phyloP scores from a whole-genome alignment of 2,329 filamentous ascomycete genomes.

The Cladosporium colombiae region DNA sequence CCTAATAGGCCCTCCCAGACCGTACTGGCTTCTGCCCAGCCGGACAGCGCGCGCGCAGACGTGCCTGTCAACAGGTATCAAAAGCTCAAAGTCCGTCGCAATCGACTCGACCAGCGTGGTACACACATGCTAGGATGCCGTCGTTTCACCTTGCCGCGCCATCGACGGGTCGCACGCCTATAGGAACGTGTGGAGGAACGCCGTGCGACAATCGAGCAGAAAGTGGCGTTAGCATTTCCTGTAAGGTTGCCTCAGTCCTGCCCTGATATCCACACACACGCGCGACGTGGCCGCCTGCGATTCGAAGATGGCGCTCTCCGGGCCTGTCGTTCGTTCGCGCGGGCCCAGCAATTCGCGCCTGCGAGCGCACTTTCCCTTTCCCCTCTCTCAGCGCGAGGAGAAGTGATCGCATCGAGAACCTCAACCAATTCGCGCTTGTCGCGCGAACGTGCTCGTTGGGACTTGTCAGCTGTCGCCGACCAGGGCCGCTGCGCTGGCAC shows the following conservation, averaged over 20 bases:
- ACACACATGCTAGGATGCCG: slow-evolving; percentile 1
- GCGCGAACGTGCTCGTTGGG: slow-evolving; percentile 17
- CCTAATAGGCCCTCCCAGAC: slow-evolving; percentile 13
- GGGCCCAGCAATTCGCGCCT: slow-evolving; percentile 1
- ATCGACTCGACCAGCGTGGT: slow-evolving; percentile 13
- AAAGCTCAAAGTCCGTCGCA: background rate
- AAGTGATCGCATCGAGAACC: slow-evolving; percentile 12
- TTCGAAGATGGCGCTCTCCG: slow-evolving; percentile 30
- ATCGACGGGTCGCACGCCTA: slow-evolving; percentile 14
- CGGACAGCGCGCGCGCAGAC: slow-evolving; percentile 7
- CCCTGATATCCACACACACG: slow-evolving; percentile 22
- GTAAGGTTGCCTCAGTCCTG: slow-evolving; percentile 33
- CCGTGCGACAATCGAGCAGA: slow-evolving; percentile 12
- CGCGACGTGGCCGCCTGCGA: slow-evolving; percentile 33
- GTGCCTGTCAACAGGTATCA: slow-evolving; percentile 11
- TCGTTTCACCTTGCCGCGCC: slow-evolving; percentile 20
- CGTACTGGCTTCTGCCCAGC: slow-evolving; percentile 13
- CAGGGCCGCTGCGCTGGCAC: slow-evolving; percentile 15
- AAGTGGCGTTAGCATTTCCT: slow-evolving; percentile 23
- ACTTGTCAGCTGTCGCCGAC: slow-evolving; percentile 13
- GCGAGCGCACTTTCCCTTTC: background rate
- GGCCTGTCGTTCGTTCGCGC: slow-evolving; percentile 2
- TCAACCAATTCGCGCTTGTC: slow-evolving; percentile 7
- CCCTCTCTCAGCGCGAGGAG: slow-evolving; percentile 2
- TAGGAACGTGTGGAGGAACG: slow-evolving; percentile 20